Conservation (phyloP, 345 rosid species). For the Psidium guajava region DNA sequence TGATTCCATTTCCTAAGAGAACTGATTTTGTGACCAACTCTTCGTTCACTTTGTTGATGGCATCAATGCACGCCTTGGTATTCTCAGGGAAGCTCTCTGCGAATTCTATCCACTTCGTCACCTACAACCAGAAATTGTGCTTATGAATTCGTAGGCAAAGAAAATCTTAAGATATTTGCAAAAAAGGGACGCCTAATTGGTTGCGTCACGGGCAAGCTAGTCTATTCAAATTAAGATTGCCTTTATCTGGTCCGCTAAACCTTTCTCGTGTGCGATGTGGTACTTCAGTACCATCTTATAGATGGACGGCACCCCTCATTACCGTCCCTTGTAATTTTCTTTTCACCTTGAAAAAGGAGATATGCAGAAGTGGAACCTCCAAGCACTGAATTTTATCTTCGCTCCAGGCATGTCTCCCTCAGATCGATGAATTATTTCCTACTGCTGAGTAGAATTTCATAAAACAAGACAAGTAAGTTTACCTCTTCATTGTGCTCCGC, state of each 20-base stretch:
- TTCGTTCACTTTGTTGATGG: conserved; percentile 41
- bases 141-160: background rate
- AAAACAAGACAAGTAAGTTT: background rate
- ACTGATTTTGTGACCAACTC: conserved; percentile 58
- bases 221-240: background rate
- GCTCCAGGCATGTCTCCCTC: background rate
- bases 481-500: conserved; percentile 38
- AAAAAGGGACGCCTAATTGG: background rate
- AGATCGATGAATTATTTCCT: background rate
- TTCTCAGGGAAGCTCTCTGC: conserved; percentile 43
- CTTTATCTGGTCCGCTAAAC: background rate
- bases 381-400: background rate
- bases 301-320: background rate
- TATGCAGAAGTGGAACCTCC: background rate
- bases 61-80: conserved; percentile 28
- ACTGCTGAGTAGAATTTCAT: background rate
- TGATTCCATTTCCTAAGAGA: conserved; percentile 58
- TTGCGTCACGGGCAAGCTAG: background rate
- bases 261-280: background rate
- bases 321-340: background rate
- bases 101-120: conserved; percentile 61
- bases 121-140: conserved; percentile 24
- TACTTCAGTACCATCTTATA: background rate
- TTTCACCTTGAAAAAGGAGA: background rate
- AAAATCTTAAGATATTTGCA: background rate